Conservation (phyloP, 2,329 filamentous ascomycete species). For the Pseudonectria buxi region DNA sequence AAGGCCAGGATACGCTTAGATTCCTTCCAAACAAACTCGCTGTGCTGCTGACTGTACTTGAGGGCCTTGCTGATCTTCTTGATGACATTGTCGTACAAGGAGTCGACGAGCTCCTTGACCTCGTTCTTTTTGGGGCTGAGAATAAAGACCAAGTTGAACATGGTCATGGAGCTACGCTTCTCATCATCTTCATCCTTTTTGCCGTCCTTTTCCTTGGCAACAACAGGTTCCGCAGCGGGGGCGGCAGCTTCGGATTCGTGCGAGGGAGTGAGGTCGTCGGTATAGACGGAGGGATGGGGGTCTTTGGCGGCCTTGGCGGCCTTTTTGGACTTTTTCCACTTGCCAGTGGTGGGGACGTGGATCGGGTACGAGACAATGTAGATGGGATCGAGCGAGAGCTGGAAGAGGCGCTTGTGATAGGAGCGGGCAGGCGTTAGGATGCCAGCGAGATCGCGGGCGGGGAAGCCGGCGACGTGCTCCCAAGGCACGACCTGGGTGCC, state of each 20-base stretch:
- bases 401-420: slow-evolving; percentile 76
- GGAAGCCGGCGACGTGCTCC: slow-evolving; percentile 68
- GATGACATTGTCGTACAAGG: slow-evolving; percentile 77
- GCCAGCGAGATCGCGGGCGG: slow-evolving; percentile 71
- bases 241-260: slow-evolving; percentile 15
- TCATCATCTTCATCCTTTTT: slow-evolving; percentile 48
- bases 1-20: slow-evolving; percentile 73
- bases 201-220: slow-evolving; percentile 26
- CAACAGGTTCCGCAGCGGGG: slow-evolving; percentile 20
- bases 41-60: slow-evolving; percentile 85
- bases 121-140: slow-evolving; percentile 74
- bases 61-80: slow-evolving; percentile 89
- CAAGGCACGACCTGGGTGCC: slow-evolving; percentile 57
- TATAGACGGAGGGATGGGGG: slow-evolving; percentile 28
- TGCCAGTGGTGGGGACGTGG: slow-evolving; percentile 70
- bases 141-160: slow-evolving; percentile 97
- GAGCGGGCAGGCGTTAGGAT: slow-evolving; percentile 68
- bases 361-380: slow-evolving; percentile 79
- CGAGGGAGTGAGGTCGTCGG: slow-evolving; percentile 23
- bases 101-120: slow-evolving; percentile 66
- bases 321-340: slow-evolving; percentile 63
- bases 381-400: slow-evolving; percentile 72
- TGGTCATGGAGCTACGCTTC: slow-evolving; percentile 71
- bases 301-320: slow-evolving; percentile 37
- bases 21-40: slow-evolving; percentile 87